phyloP scores from a whole-genome alignment of 2,329 filamentous ascomycete genomes.

The Trichoderma lentiforme region DNA sequence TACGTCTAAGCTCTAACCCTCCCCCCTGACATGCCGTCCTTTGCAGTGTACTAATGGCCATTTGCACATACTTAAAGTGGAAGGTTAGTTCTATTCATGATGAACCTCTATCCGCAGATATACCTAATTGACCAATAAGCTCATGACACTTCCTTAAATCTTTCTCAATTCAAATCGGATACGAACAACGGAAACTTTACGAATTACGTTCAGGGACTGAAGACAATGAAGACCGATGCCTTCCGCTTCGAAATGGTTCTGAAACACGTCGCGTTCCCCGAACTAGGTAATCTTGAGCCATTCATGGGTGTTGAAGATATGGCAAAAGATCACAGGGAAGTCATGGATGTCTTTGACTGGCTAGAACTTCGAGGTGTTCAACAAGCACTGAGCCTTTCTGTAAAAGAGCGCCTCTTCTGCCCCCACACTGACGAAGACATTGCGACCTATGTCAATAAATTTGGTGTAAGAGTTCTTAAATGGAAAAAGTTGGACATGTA shows the following conservation, averaged over 20 bases:
- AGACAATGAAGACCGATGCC: no score
- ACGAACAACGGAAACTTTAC: no score
- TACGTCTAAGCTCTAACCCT: no score
- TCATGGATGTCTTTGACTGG: neutral
- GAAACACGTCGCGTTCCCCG: neutral
- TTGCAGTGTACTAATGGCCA: no score
- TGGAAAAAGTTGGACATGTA: neutral
- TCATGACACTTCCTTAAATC: no score
- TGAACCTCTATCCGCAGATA: no score
- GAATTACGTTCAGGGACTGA: neutral
- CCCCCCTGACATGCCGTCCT: no score
- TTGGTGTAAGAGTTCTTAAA: neutral
- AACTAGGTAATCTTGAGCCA: neutral
- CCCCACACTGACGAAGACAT: neutral
- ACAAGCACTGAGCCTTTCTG: neutral
- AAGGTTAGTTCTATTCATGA: no score
- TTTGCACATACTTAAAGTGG: no score
- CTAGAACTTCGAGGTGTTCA: accelerated
- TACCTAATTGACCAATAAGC: no score
- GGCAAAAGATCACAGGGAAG: neutral
- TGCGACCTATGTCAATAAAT: neutral
- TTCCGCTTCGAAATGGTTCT: neutral
- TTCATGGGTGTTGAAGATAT: neutral
- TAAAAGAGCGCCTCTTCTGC: neutral
- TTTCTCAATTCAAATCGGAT: no score